phyloP scores from a whole-genome alignment of 2,329 filamentous ascomycete species.

The Colletotrichum tanaceti region DNA sequence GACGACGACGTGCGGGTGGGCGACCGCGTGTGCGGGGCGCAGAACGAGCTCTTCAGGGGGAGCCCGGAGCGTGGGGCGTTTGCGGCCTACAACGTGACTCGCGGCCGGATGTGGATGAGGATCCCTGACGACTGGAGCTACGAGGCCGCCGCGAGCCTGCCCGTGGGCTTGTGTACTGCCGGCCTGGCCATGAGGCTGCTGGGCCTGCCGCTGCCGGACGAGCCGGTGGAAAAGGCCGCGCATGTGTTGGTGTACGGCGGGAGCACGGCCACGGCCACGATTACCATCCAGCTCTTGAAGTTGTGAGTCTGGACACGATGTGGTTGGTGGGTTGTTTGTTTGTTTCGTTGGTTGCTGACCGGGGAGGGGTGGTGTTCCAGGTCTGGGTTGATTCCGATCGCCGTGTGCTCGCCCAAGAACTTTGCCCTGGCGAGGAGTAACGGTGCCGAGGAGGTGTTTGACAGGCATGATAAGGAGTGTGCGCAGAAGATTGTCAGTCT shows the following conservation, averaged over 20 bases:
- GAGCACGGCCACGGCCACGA: slow-evolving; percentile 46
- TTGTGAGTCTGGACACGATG: slow-evolving; percentile 43
- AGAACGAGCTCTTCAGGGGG: slow-evolving; percentile 18
- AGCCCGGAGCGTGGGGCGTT: slow-evolving; percentile 54
- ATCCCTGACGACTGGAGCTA: slow-evolving; percentile 57
- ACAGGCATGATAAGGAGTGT: slow-evolving; percentile 54
- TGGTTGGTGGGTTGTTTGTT: too few species aligned
- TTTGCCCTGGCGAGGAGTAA: slow-evolving; percentile 47
- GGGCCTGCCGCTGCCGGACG: slow-evolving; percentile 57
- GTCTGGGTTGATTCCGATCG: slow-evolving; percentile 52
- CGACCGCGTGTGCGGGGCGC: slow-evolving; percentile 46
- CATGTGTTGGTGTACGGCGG: slow-evolving; percentile 48
- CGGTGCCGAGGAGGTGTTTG: slow-evolving; percentile 54
- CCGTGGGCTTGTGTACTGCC: slow-evolving; percentile 57
- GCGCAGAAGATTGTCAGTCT: background rate
- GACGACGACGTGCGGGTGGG: slow-evolving; percentile 37
- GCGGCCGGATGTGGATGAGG: slow-evolving; percentile 55
- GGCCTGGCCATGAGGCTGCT: slow-evolving; percentile 58
- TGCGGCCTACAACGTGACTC: slow-evolving; percentile 52
- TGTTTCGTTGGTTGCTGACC: too few species aligned
- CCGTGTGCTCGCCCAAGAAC: slow-evolving; percentile 50
- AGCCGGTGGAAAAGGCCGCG: slow-evolving; percentile 34
- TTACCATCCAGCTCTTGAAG: slow-evolving; percentile 50
- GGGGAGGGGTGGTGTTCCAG: slow-evolving; percentile 20
- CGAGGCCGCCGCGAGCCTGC: slow-evolving; percentile 59